Evolutionary conservation across 2,329 filamentous ascomycete species (phyloP), one percentile per base, ranked within the genome.

Genomic region (Ophiognomonia clavigignenti-juglandacearum): DNA sequence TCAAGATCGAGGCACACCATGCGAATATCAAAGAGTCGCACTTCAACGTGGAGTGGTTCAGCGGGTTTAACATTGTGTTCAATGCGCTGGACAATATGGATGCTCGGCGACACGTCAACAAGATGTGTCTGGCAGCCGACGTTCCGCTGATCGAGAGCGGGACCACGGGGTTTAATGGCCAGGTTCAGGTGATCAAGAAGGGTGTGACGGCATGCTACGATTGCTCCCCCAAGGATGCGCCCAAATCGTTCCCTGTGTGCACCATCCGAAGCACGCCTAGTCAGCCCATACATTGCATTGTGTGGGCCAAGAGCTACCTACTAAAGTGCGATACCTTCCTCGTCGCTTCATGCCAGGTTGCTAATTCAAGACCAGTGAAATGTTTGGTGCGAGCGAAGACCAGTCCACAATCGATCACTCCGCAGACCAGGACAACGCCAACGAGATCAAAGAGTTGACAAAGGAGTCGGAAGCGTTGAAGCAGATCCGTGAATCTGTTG

Each of bases 71-170:
- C 40, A 71, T 97, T 22, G 91, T 96, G 8, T 97, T 98, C 75
- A 98, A 98, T 67, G 93, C 93, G 43, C 77, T 98, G 32, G 93
- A 98, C 67, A 98, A 98, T 57, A 74, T 98, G 23, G 91, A 96
- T 48, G 93, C 93, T 19, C 78, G 93, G 55, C 82, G 92, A 43
- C 91, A 97, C 72, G 93, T 97, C 54, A 98, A 98, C 65, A 87
- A 85, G 64, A 97, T 98, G 93, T 97, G 93, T 59, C 69, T 98
- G 55, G 88, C 91, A 1, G 91, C 93, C 10, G 79, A 93, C 59
- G 82, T 97, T 22, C 90, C 93, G 10, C 70, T 98, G 54, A 86
- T 98, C 45, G 93, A 98, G 71, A 97, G 92, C 63, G 93, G 93
- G 34, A 98, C 93, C 0, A 97, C 93, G 0, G 93, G 93, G 2